These are phyloP conservation scores for Bimuria novae-zelandiae DNA, from an alignment of 2,329 filamentous ascomycete species.

Conservation along the genomic window DNA sequence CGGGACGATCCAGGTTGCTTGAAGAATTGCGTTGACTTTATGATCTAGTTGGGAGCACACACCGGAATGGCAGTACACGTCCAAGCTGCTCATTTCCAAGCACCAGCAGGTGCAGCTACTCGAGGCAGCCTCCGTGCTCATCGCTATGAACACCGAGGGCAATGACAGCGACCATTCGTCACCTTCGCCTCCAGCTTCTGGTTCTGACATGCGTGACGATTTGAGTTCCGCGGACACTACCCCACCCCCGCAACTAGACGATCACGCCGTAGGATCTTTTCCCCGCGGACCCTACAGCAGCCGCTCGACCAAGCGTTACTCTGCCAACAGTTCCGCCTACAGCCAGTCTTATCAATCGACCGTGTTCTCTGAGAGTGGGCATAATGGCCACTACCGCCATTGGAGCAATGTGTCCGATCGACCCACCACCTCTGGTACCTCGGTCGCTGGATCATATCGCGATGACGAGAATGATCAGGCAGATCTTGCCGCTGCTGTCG, in stretches of 20 bases:
- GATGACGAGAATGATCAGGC: slow-evolving; percentile 73
- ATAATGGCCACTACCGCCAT: slow-evolving; percentile 68
- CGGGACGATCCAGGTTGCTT: slow-evolving; percentile 12
- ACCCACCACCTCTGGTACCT: slow-evolving; percentile 71
- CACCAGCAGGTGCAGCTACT: slow-evolving; percentile 98
- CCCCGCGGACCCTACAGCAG: slow-evolving; percentile 40
- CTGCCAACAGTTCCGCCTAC: slow-evolving; percentile 55
- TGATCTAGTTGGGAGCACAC: slow-evolving; percentile 94
- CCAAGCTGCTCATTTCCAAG: slow-evolving; percentile 97
- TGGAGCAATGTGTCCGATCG: slow-evolving; percentile 72
- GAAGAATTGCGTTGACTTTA: slow-evolving; percentile 39
- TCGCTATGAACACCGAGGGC: slow-evolving; percentile 79
- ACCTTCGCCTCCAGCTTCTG: slow-evolving; percentile 78
- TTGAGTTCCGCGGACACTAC: slow-evolving; percentile 91
- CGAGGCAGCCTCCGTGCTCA: slow-evolving; percentile 93
- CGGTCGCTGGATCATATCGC: slow-evolving; percentile 66
- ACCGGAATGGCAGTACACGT: slow-evolving; percentile 95
- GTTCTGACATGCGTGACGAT: slow-evolving; percentile 73
- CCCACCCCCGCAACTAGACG: slow-evolving; percentile 78
- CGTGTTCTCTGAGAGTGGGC: slow-evolving; percentile 60
- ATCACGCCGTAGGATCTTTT: slow-evolving; percentile 58
- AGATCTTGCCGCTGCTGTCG: slow-evolving; percentile 86
- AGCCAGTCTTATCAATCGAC: slow-evolving; percentile 84
- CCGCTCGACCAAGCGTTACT: slow-evolving; percentile 51
- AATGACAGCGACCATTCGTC: slow-evolving; percentile 77